These are phyloP conservation scores for Candida nanaspora DNA, from an alignment of 805 yeast species.

Conservation along the genomic window DNA sequence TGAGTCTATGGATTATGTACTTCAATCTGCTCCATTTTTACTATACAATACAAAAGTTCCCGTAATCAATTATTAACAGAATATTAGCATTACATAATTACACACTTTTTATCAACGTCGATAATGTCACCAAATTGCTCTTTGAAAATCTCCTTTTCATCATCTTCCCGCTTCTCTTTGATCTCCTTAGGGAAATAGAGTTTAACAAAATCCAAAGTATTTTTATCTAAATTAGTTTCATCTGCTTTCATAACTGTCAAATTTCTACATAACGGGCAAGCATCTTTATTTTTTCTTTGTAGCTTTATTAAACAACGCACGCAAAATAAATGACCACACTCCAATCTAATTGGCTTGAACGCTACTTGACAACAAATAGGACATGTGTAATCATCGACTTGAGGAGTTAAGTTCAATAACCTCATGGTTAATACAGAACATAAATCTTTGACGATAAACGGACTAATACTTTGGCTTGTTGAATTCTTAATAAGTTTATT, in stretches of 20 bases:
- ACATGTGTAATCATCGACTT: slow-evolving; percentile 68
- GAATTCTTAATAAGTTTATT: slow-evolving; percentile 13
- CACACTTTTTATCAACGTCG: slow-evolving; percentile 23
- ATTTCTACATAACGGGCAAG: slow-evolving; percentile 64
- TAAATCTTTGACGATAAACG: slow-evolving; percentile 40
- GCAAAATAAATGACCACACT: slow-evolving; percentile 65
- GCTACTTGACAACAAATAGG: slow-evolving; percentile 68
- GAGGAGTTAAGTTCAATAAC: slow-evolving; percentile 56
- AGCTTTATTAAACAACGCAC: slow-evolving; percentile 64
- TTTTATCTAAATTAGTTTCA: slow-evolving; percentile 49
- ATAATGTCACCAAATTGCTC: slow-evolving; percentile 30
- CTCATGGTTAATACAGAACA: slow-evolving; percentile 49
- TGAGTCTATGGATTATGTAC: no score
- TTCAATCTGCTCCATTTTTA: no score
- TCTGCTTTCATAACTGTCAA: slow-evolving; percentile 52
- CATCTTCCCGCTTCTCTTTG: slow-evolving; percentile 50
- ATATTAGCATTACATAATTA: slow-evolving; percentile 12
- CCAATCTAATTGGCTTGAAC: slow-evolving; percentile 59
- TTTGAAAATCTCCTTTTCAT: slow-evolving; percentile 38
- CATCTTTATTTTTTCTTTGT: slow-evolving; percentile 48
- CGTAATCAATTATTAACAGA: no score
- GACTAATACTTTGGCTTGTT: slow-evolving; percentile 24
- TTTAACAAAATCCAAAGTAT: slow-evolving; percentile 46
- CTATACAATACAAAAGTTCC: no score
- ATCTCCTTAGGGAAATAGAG: slow-evolving; percentile 61